These are phyloP conservation scores for Russula emetica DNA, from an alignment of 768 basidiomycete genomes.

Conservation along the genomic window DNA sequence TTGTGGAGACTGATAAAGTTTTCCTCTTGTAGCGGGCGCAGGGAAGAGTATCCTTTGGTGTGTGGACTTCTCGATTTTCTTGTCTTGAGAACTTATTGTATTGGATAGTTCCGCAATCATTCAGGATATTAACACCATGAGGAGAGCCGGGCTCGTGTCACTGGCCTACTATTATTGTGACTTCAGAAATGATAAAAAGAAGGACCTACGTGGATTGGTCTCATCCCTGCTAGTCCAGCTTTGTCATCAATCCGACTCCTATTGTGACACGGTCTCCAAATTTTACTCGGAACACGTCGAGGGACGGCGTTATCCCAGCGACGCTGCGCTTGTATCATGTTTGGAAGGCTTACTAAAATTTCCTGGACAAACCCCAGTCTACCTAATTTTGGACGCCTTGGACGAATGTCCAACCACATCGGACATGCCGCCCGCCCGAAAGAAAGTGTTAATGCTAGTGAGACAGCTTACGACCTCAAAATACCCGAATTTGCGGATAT, in stretches of 20 bases:
- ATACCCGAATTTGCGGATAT: neutral
- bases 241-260: neutral
- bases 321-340: neutral
- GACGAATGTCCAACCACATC: neutral
- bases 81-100: neutral
- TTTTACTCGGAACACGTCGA: neutral
- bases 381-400: neutral
- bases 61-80: neutral
- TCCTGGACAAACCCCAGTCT: neutral
- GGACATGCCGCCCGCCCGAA: too few species aligned
- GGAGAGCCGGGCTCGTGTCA: neutral
- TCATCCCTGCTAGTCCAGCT: neutral
- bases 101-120: neutral
- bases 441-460: neutral
- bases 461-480: neutral
- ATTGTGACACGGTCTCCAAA: neutral
- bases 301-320: neutral
- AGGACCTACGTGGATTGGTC: neutral
- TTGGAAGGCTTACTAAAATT: neutral
- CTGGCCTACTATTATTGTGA: neutral
- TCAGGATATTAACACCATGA: neutral
- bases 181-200: neutral
- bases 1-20: neutral
- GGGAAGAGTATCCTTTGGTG: neutral
- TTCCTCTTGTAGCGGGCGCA: neutral